Conservation (phyloP, 176 grass and related monocot species). For the Zea mays region Zm-B73-REFERENCE-NAM-5.0 NC_050098.1:206831001-206831500, state of each 20-base stretch:
- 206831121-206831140: neutral
- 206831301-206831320: neutral
- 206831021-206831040: neutral
- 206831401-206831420: constrained; percentile 15
- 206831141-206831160: constrained; percentile 27
- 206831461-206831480: neutral
- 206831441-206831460: constrained; percentile 18
- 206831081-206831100: neutral
- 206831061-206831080: neutral
- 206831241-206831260: constrained; percentile 44
- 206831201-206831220: constrained; percentile 19
- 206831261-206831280: constrained; percentile 46
- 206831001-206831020: neutral
- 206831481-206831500: constrained; percentile 2
- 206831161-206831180: constrained; percentile 24
- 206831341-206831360: constrained; percentile 11
- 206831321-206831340: constrained; percentile 15
- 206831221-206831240: constrained; percentile 42
- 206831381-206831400: constrained; percentile 35
- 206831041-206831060: neutral
- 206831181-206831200: constrained; percentile 23
- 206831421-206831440: neutral
- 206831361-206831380: constrained; percentile 31
- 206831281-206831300: constrained; percentile 35
- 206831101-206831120: neutral